phyloP scores from a whole-genome alignment of 2,329 filamentous ascomycete genomes.

The Cladorrhinum sp. region DNA sequence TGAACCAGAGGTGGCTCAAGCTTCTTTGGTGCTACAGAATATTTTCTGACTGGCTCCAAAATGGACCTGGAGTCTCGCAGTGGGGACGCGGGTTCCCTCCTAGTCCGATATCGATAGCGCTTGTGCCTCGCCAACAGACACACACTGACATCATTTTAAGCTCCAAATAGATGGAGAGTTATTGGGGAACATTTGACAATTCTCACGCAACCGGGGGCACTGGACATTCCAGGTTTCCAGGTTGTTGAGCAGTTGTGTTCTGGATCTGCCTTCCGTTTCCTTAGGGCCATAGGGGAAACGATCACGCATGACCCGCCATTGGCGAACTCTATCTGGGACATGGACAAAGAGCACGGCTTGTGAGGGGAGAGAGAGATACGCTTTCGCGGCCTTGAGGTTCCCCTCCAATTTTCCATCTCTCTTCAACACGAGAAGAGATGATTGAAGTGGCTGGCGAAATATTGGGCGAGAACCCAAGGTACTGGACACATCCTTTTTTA shows the following conservation, averaged over 20 bases:
- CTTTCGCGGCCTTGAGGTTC: too few relatives aligned
- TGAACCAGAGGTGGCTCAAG: background rate
- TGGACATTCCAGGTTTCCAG: too few relatives aligned
- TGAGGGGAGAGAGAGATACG: too few relatives aligned
- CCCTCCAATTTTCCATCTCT: too few relatives aligned
- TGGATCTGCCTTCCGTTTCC: background rate
- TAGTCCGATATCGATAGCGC: background rate
- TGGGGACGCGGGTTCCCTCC: background rate
- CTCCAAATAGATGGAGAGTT: too few relatives aligned
- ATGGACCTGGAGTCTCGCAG: background rate
- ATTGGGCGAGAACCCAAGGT: background rate
- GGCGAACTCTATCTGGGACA: background rate
- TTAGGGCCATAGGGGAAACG: background rate
- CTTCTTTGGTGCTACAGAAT: background rate
- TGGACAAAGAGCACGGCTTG: too few relatives aligned
- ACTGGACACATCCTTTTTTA: background rate
- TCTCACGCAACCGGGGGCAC: background rate
- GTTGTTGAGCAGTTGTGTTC: background rate
- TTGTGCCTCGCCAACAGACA: background rate
- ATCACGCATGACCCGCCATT: background rate
- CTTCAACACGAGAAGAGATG: background rate
- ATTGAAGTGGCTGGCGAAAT: background rate
- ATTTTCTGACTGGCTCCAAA: background rate
- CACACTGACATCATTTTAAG: background rate
- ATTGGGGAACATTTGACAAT: background rate